Percentiles rank a stretch among this genome's conserved stretches.
phyloP scores from a whole-genome alignment of 441 rosid species.

The Biscutella auriculata region DNA sequence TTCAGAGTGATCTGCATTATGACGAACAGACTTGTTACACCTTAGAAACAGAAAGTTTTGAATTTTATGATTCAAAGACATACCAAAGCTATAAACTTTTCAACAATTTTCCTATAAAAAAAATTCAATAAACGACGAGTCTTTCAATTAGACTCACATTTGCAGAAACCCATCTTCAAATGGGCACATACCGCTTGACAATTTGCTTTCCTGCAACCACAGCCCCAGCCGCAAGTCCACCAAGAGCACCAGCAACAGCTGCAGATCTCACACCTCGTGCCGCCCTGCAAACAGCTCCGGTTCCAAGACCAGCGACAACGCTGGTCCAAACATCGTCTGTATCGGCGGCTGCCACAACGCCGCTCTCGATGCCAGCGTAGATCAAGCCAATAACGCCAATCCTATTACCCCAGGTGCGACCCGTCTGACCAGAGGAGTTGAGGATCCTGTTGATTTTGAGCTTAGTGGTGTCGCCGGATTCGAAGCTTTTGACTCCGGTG shows the following conservation, averaged over 20 bases:
- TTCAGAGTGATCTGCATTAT: constrained; percentile 12
- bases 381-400: constrained; percentile 69
- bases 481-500: constrained; percentile 54
- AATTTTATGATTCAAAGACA: constrained; percentile 18
- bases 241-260: constrained; percentile 89
- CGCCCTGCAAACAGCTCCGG: constrained; percentile 80
- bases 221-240: constrained; percentile 72
- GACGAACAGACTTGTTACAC: constrained; percentile 7
- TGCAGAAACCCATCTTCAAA: constrained; percentile 18
- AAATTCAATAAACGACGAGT: constrained; percentile 20
- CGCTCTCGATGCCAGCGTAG: constrained; percentile 74
- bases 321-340: constrained; percentile 88
- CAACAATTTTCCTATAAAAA: constrained; percentile 25
- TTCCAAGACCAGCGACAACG: constrained; percentile 77
- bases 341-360: constrained; percentile 46
- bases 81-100: constrained; percentile 8
- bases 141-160: constrained; percentile 14
- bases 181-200: constrained; percentile 69
- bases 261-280: constrained; percentile 89
- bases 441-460: constrained; percentile 66
- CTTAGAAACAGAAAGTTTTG: constrained; percentile 5
- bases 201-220: constrained; percentile 73
- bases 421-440: constrained; percentile 67
- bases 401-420: constrained; percentile 75
- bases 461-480: constrained; percentile 64